Conservation (phyloP, 116 monocot species). For the Iris pallida region DNA sequence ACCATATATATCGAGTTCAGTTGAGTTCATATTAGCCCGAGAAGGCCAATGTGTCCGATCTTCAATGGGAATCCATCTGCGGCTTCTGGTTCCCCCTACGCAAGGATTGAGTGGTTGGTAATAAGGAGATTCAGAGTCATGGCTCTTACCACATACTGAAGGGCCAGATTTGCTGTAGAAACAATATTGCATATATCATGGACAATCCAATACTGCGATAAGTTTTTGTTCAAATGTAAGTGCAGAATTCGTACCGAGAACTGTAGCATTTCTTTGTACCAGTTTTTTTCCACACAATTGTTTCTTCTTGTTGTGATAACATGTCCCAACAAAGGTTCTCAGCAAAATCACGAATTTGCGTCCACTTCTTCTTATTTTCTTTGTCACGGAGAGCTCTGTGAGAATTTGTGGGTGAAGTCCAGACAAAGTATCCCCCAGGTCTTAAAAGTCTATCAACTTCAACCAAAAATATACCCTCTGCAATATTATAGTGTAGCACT, state of each 20-base stretch:
- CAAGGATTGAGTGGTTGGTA: slow-evolving; percentile 69
- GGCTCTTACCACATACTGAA: slow-evolving; percentile 53
- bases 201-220: too few species aligned
- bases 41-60: slow-evolving; percentile 63
- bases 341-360: slow-evolving; percentile 47
- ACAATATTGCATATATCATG: neutral
- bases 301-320: slow-evolving; percentile 90
- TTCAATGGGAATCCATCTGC: slow-evolving; percentile 85
- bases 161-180: slow-evolving; percentile 65
- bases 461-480: slow-evolving; percentile 54
- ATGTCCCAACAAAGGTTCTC: slow-evolving; percentile 87
- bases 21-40: slow-evolving; percentile 43
- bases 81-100: slow-evolving; percentile 69
- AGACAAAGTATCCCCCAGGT: slow-evolving; percentile 67
- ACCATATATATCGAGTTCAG: slow-evolving; percentile 75
- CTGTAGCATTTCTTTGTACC: slow-evolving; percentile 59
- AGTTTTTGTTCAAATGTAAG: too few species aligned
- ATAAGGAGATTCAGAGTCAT: slow-evolving; percentile 73
- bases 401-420: slow-evolving; percentile 50
- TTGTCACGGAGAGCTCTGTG: slow-evolving; percentile 52
- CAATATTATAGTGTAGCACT: neutral
- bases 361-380: slow-evolving; percentile 73
- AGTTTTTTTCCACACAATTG: slow-evolving; percentile 85
- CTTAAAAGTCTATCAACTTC: slow-evolving; percentile 59
- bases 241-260: slow-evolving; percentile 32